phyloP scores from a whole-genome alignment of 1,284 basidiomycete genomes.

The Ustilago nuda region DNA sequence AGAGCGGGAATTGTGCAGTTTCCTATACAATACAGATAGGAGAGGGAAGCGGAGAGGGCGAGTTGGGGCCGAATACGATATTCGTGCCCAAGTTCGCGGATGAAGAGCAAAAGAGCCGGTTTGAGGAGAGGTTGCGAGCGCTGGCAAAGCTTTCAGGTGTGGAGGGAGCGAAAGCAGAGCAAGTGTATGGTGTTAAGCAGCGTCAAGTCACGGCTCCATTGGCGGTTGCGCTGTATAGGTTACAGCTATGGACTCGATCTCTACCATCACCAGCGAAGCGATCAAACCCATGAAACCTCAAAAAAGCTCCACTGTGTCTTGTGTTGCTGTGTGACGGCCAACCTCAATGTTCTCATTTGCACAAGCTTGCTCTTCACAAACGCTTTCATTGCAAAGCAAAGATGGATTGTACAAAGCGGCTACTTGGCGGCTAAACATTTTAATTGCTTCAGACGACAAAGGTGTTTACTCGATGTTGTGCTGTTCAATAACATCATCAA shows the following conservation, averaged over 20 bases:
- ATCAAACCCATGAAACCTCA: background rate
- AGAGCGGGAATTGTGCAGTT: background rate
- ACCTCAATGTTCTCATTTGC: background rate
- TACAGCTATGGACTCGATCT: slow-evolving; percentile 29
- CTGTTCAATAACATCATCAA: slow-evolving; percentile 68
- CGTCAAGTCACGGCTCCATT: slow-evolving; percentile 20
- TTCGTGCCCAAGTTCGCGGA: slow-evolving; percentile 18
- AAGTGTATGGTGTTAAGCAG: slow-evolving; percentile 9
- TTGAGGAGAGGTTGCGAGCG: background rate
- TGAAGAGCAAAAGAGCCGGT: background rate
- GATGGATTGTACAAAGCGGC: background rate
- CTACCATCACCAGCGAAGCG: background rate
- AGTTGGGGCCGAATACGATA: background rate
- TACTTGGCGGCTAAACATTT: background rate
- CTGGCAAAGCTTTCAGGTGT: background rate
- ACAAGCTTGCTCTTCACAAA: background rate
- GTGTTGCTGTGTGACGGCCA: no score
- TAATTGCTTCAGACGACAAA: background rate
- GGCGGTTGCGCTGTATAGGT: slow-evolving; percentile 34
- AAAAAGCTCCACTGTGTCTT: background rate
- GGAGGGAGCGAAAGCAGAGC: background rate
- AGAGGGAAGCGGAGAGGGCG: background rate
- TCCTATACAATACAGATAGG: slow-evolving; percentile 5
- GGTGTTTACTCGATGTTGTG: slow-evolving; percentile 54
- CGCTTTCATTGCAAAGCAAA: background rate